A percentile compares a stretch with the other conserved stretches of the same genome.
phyloP scores from a whole-genome alignment of 2,329 filamentous ascomycete species.

The Neodidymelliopsis sp. region DNA sequence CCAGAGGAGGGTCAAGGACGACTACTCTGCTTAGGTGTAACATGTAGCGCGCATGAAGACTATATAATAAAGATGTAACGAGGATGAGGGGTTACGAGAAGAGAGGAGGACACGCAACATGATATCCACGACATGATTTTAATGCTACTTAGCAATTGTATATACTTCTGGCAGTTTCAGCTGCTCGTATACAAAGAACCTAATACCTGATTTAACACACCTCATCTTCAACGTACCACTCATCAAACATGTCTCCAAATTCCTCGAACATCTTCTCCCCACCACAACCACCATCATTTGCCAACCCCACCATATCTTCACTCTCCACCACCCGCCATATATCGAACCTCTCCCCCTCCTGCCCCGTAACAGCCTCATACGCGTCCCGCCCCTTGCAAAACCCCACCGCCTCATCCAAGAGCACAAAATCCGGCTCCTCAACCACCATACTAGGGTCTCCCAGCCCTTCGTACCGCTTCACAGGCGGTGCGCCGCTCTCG shows the following conservation, averaged over 20 bases:
- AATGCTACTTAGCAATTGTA: conserved; percentile 16
- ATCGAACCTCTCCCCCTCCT: conserved; percentile 25
- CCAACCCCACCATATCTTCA: not conserved
- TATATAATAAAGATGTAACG: conserved; percentile 3
- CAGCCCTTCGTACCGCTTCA: conserved; percentile 18
- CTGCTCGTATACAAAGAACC: conserved; percentile 1
- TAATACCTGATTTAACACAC: not conserved
- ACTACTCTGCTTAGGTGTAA: conserved; percentile 62
- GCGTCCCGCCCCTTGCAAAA: conserved; percentile 16
- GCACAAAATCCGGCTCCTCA: not conserved
- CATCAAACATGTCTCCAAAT: conserved; percentile 19
- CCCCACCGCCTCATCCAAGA: conserved; percentile 31
- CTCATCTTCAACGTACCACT: conserved; percentile 14
- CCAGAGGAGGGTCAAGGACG: conserved; percentile 72
- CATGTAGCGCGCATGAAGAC: not conserved
- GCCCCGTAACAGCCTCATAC: conserved; percentile 25
- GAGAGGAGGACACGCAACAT: conserved; percentile 9
- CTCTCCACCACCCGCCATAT: conserved; percentile 19
- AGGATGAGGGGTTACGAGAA: not conserved
- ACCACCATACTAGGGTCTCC: conserved; percentile 18
- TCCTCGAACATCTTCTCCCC: not conserved
- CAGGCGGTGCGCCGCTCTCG: conserved; percentile 23
- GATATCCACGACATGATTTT: conserved; percentile 33
- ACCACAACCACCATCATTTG: not conserved
- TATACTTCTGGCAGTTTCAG: not conserved